A percentile compares a stretch with the other conserved stretches of the same genome.
Evolutionary conservation across 2,329 filamentous ascomycete species (phyloP).

Genomic region (Cordyceps farinosa): DNA sequence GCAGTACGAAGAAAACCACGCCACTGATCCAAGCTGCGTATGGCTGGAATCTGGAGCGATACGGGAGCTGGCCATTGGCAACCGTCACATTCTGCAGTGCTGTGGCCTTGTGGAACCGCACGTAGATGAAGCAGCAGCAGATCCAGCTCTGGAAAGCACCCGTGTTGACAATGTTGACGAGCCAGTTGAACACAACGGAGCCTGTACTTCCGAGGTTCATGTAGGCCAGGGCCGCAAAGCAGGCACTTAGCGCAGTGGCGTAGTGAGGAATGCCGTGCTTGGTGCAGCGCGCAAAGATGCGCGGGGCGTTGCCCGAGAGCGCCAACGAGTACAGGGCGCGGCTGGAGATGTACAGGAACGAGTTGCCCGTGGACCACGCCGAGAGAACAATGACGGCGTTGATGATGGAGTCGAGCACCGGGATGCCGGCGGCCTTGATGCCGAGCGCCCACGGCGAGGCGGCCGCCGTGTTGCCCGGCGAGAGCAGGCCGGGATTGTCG

Average conservation of each 20-base stretch:
- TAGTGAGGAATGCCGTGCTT: constrained; percentile 25
- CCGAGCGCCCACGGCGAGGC: constrained; percentile 56
- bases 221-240: constrained; percentile 58
- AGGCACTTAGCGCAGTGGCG: constrained; percentile 21
- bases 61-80: constrained; percentile 40
- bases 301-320: constrained; percentile 36
- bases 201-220: constrained; percentile 52
- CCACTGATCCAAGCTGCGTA: constrained; percentile 54
- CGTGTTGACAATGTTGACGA: constrained; percentile 50
- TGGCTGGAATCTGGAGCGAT: constrained; percentile 52
- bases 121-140: constrained; percentile 51
- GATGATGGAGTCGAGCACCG: constrained; percentile 44
- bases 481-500: constrained; percentile 35
- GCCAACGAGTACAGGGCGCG: constrained; percentile 44
- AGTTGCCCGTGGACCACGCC: constrained; percentile 54
- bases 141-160: constrained; percentile 54
- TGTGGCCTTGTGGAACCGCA: constrained; percentile 49
- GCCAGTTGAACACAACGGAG: constrained; percentile 58
- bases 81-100: constrained; percentile 38
- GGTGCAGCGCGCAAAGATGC: constrained; percentile 32
- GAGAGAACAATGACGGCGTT: constrained; percentile 54
- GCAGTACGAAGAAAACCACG: constrained; percentile 48
- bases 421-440: constrained; percentile 42
- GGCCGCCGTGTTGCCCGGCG: constrained; percentile 23
- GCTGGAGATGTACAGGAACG: constrained; percentile 48